phyloP scores from a whole-genome alignment of 1,139 yeast species.

The Saccharomycopsis hybrid region DNA sequence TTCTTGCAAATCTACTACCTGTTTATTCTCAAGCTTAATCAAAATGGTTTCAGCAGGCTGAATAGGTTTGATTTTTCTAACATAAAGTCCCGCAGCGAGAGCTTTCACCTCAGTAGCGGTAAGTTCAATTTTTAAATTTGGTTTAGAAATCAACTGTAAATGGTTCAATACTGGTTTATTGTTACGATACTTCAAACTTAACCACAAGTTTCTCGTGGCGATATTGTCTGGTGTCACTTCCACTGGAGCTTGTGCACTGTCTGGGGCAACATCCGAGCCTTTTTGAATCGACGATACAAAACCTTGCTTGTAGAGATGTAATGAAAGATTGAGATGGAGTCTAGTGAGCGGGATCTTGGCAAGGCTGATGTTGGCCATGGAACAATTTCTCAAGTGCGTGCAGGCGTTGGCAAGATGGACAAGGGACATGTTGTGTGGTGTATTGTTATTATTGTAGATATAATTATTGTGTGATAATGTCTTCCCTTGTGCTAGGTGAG shows the following conservation, averaged over 20 bases:
- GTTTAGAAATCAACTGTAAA: slow-evolving; percentile 74
- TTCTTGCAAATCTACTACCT: slow-evolving; percentile 70
- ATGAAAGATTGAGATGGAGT: slow-evolving; percentile 74
- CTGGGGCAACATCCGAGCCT: slow-evolving; percentile 92
- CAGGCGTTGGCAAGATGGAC: slow-evolving; percentile 80
- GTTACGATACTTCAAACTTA: slow-evolving; percentile 82
- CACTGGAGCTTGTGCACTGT: slow-evolving; percentile 43
- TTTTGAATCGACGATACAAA: slow-evolving; percentile 77
- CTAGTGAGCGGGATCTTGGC: slow-evolving; percentile 84
- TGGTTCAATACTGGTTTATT: slow-evolving; percentile 69
- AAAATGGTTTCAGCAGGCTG: slow-evolving; percentile 89
- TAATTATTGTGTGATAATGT: too few species aligned
- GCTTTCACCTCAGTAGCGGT: slow-evolving; percentile 58
- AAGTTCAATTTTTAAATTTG: slow-evolving; percentile 70
- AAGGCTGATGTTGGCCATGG: slow-evolving; percentile 63
- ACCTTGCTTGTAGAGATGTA: slow-evolving; percentile 86
- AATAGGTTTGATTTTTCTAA: slow-evolving; percentile 70
- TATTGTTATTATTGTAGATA: too few species aligned
- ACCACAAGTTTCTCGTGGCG: slow-evolving; percentile 83
- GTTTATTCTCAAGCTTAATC: slow-evolving; percentile 43
- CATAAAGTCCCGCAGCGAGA: slow-evolving; percentile 69
- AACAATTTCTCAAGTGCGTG: slow-evolving; percentile 85
- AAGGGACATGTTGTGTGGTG: slow-evolving; percentile 53
- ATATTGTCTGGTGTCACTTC: slow-evolving; percentile 88
- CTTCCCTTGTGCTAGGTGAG: too few species aligned